A percentile compares a stretch with the other conserved stretches of the same genome.
Conservation (phyloP, 108 stramenopile genomes). For the Nannochloropsis granulata region DNA sequence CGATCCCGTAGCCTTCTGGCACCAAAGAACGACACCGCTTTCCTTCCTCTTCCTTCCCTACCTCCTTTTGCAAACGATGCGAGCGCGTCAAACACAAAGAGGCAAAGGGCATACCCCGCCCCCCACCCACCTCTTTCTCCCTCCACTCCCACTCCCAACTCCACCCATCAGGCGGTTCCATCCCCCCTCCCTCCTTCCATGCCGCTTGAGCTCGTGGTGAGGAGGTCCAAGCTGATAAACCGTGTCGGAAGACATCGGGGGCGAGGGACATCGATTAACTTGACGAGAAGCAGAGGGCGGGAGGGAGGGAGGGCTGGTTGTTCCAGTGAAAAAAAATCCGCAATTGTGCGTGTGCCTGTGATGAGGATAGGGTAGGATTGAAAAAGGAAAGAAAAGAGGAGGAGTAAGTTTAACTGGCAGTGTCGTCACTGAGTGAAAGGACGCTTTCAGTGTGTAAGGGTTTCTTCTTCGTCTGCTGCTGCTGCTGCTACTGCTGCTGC, state of each 20-base stretch:
- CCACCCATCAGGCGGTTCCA: background rate
- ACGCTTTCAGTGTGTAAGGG: too few species aligned
- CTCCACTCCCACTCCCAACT: background rate
- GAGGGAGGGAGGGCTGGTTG: too few species aligned
- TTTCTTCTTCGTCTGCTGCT: too few species aligned
- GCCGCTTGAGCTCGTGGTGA: background rate
- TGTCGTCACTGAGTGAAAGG: background rate
- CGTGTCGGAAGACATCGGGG: background rate
- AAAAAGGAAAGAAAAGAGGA: background rate
- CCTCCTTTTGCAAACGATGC: background rate
- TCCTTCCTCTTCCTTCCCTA: too few species aligned
- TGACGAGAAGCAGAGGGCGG: too few species aligned
- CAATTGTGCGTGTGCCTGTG: background rate
- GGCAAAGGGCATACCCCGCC: background rate
- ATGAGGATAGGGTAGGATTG: background rate
- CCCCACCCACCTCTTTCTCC: background rate
- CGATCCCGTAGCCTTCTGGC: too few species aligned
- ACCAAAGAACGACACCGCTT: too few species aligned
- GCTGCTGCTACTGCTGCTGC: too few species aligned
- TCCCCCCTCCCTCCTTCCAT: background rate
- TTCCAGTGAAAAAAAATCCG: too few species aligned
- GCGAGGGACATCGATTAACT: background rate
- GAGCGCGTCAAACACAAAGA: background rate
- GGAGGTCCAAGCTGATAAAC: background rate
- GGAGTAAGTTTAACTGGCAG: background rate